Conservation (phyloP, 2,329 filamentous ascomycete genomes). For the Microcyclosporella mali region DNA sequence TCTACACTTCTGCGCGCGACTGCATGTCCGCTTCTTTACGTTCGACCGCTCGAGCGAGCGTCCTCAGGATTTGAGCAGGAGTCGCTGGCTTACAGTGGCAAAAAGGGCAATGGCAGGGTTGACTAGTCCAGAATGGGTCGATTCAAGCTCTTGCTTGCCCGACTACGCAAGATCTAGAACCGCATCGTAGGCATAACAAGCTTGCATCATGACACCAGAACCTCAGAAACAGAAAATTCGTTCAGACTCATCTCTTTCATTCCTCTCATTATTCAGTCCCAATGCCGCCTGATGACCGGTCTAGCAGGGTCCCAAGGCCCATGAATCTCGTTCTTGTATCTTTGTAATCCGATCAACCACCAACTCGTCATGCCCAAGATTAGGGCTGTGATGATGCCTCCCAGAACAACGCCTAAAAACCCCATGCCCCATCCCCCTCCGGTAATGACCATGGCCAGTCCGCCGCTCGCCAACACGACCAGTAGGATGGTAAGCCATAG, state of each 20-base stretch:
- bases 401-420: slow-evolving; percentile 68
- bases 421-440: slow-evolving; percentile 51
- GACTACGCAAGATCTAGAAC: no score
- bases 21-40: no score
- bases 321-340: slow-evolving; percentile 98
- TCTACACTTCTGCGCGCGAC: no score
- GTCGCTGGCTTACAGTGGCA: no score
- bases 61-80: no score
- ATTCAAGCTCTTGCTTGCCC: no score
- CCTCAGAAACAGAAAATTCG: no score
- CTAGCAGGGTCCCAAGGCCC: slow-evolving; percentile 96
- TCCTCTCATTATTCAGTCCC: slow-evolving; percentile 8
- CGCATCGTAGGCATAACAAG: no score
- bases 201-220: no score
- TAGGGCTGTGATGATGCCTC: slow-evolving; percentile 65
- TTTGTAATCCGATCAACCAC: slow-evolving; percentile 95
- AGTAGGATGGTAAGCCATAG: slow-evolving; percentile 67
- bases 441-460: slow-evolving; percentile 59
- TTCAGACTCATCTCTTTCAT: not conserved
- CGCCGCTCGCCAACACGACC: slow-evolving; percentile 72
- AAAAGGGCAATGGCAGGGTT: no score
- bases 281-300: slow-evolving; percentile 62
- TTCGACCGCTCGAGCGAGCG: no score
- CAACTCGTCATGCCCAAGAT: slow-evolving; percentile 91
- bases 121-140: no score